Evolutionary conservation across 2,329 filamentous ascomycete species (phyloP).

Genomic region (Penicillium sp.): DNA sequence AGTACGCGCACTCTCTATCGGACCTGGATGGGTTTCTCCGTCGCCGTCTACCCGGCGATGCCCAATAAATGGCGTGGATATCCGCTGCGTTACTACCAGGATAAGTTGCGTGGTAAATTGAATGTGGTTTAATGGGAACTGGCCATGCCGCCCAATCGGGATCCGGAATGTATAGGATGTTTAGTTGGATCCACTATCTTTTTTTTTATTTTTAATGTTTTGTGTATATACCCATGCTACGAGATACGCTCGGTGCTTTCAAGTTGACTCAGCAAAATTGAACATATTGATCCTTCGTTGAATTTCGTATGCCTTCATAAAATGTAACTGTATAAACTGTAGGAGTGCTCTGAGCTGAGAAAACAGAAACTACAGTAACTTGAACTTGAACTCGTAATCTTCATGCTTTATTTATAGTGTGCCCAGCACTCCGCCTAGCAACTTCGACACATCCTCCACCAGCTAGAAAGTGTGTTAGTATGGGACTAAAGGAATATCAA

Average conservation of each 20-base stretch:
- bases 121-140: constrained; percentile 23
- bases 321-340: too few species aligned
- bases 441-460: constrained; percentile 33
- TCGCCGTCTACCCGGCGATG: constrained; percentile 39
- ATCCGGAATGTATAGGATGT: background rate
- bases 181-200: constrained; percentile 1
- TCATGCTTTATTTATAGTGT: constrained; percentile 22
- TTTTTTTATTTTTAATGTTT: constrained; percentile 8
- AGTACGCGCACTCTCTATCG: constrained; percentile 34
- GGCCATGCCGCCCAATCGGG: too few species aligned
- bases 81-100: constrained; percentile 37
- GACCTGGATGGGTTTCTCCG: constrained; percentile 36
- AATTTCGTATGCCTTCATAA: constrained; percentile 2
- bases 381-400: background rate
- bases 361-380: too few species aligned
- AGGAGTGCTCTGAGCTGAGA: too few species aligned
- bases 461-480: constrained; percentile 25
- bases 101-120: constrained; percentile 32
- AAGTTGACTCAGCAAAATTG: constrained; percentile 3
- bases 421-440: constrained; percentile 30
- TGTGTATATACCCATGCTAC: constrained; percentile 23
- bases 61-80: constrained; percentile 35
- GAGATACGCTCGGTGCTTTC: constrained; percentile 19
- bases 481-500: background rate
- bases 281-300: constrained; percentile 8